These are phyloP conservation scores for Xylaria flabelliformis DNA, from an alignment of 495 filamentous ascomycete genomes.

Conservation along the genomic window DNA sequence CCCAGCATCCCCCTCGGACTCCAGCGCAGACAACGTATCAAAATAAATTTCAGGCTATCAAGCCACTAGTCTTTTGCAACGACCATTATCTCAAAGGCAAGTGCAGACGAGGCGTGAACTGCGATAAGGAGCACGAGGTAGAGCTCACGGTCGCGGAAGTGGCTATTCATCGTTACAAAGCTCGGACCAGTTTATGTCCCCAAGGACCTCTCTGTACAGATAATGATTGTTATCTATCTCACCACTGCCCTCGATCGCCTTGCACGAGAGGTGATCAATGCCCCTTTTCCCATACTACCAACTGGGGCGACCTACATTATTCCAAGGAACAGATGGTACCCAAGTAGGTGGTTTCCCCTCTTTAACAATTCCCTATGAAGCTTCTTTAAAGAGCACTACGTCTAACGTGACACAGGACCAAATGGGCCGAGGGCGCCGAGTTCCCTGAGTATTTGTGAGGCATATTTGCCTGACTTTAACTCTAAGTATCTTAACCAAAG, in stretches of 20 bases:
- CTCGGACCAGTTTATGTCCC: conserved; percentile 42
- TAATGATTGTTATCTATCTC: conserved; percentile 43
- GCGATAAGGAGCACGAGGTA: conserved; percentile 41
- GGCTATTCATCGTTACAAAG: conserved; percentile 44
- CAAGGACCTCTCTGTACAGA: conserved; percentile 39
- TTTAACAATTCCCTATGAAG: neutral
- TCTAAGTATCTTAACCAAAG: neutral
- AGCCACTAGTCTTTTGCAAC: conserved; percentile 42
- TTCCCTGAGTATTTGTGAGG: conserved; percentile 36
- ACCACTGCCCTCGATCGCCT: conserved; percentile 38
- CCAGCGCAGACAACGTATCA: conserved; percentile 40
- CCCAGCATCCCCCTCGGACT: conserved; percentile 41
- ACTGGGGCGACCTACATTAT: conserved; percentile 41
- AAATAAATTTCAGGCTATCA: conserved; percentile 40
- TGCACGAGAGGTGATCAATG: conserved; percentile 37
- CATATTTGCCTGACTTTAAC: neutral
- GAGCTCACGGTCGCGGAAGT: conserved; percentile 40
- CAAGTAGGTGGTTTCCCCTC: conserved; percentile 30
- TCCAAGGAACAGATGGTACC: conserved; percentile 38
- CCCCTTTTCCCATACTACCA: conserved; percentile 37
- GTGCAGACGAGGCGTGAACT: conserved; percentile 41
- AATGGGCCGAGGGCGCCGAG: conserved; percentile 36
- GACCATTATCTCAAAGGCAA: conserved; percentile 42
- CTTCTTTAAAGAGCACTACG: neutral
- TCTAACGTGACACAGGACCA: conserved; percentile 30